These are phyloP conservation scores for Orbilia javanica DNA, from an alignment of 2,329 filamentous ascomycete species.

Conservation along the genomic window DNA sequence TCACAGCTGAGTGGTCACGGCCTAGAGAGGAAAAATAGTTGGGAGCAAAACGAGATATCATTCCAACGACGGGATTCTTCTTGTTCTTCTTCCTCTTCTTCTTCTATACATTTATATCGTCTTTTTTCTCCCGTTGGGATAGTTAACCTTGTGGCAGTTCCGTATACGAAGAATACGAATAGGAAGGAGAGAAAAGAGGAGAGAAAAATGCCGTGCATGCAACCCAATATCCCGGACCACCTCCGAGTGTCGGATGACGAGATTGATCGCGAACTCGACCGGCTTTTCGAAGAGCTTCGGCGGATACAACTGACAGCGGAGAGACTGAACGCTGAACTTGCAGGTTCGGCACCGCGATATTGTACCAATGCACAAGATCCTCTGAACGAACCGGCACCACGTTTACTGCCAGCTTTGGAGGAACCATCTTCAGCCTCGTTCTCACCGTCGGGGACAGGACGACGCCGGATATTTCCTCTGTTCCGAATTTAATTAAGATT, in stretches of 20 bases:
- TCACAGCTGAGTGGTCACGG: constrained; percentile 16
- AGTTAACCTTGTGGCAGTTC: neutral
- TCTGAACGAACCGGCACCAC: neutral
- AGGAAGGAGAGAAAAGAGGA: neutral
- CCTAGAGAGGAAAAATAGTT: constrained; percentile 20
- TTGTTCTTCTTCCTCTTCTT: too few species aligned
- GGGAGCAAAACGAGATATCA: neutral
- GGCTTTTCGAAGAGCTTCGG: constrained; percentile 36
- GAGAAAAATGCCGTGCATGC: constrained; percentile 36
- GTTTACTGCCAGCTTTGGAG: neutral
- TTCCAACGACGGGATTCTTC: neutral
- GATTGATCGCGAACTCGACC: constrained; percentile 33
- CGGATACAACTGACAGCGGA: constrained; percentile 29
- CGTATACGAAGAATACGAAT: neutral
- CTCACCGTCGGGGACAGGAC: neutral
- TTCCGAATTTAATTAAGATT: constrained; percentile 30
- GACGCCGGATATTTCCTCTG: constrained; percentile 37
- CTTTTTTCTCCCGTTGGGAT: neutral
- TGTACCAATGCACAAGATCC: neutral
- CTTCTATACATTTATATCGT: neutral
- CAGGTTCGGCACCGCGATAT: neutral
- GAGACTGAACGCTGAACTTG: constrained; percentile 19
- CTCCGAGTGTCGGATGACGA: constrained; percentile 33
- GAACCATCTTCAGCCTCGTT: neutral
- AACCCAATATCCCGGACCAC: constrained; percentile 22